phyloP scores from a whole-genome alignment of 805 yeast species.

The Grigorovia jiainica region DNA sequence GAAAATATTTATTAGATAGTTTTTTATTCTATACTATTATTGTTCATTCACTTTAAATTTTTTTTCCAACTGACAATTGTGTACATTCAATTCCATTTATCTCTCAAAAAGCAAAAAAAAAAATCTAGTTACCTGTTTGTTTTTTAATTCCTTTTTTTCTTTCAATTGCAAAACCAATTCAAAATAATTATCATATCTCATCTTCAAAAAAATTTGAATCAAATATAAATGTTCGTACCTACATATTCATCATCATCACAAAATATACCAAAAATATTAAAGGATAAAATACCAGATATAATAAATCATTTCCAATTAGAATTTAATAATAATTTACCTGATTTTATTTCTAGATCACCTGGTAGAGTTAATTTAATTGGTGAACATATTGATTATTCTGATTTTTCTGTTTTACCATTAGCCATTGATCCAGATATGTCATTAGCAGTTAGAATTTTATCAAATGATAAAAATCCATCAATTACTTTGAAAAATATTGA shows the following conservation, averaged over 20 bases:
- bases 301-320: slow-evolving; percentile 7
- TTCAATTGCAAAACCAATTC: no score
- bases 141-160: no score
- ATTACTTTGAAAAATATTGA: slow-evolving; percentile 30
- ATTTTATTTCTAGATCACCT: slow-evolving; percentile 54
- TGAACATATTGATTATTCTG: slow-evolving; percentile 63
- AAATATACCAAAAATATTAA: slow-evolving; percentile 6
- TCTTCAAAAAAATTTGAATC: background rate
- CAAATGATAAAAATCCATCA: slow-evolving; percentile 14
- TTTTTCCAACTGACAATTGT: no score
- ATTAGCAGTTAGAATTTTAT: slow-evolving; percentile 36
- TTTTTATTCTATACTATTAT: no score
- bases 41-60: no score
- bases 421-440: slow-evolving; percentile 61
- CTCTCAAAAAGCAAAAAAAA: no score
- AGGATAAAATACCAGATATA: slow-evolving; percentile 5
- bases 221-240: slow-evolving; percentile 8
- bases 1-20: no score
- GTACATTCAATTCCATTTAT: no score
- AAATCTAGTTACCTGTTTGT: no score
- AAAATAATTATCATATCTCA: no score
- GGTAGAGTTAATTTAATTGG: slow-evolving; percentile 70
- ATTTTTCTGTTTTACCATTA: slow-evolving; percentile 61
- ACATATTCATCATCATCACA: slow-evolving; percentile 3
- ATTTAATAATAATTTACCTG: slow-evolving; percentile 14